phyloP scores from a whole-genome alignment of 768 basidiomycete genomes.

The Pleurotus sapidus region DNA sequence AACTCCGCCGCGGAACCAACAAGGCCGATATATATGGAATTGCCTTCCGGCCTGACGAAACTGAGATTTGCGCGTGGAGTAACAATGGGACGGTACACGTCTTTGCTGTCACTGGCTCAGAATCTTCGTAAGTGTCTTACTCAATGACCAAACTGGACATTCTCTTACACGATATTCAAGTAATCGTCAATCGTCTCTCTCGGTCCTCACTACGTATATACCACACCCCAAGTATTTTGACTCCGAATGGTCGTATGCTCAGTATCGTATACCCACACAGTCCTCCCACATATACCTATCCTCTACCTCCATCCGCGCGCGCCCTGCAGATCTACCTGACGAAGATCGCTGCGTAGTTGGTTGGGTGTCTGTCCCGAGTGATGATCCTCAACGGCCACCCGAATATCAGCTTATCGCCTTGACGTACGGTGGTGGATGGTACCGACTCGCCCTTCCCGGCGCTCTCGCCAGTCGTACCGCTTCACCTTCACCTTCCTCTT shows the following conservation, averaged over 20 bases:
- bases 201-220: slow-evolving; percentile 74
- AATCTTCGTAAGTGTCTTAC: slow-evolving; percentile 53
- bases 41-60: slow-evolving; percentile 83
- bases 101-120: slow-evolving; percentile 70
- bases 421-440: slow-evolving; percentile 93
- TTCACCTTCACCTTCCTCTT: slow-evolving; percentile 18
- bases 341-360: slow-evolving; percentile 86
- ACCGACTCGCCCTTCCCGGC: slow-evolving; percentile 68
- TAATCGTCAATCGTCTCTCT: slow-evolving; percentile 83
- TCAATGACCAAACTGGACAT: not conserved
- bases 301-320: slow-evolving; percentile 52
- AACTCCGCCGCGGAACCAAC: slow-evolving; percentile 84
- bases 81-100: slow-evolving; percentile 95
- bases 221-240: slow-evolving; percentile 89
- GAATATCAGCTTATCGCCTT: slow-evolving; percentile 82
- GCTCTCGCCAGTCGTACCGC: slow-evolving; percentile 19
- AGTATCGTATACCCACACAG: slow-evolving; percentile 85
- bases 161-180: slow-evolving; percentile 30
- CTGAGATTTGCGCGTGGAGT: slow-evolving; percentile 87
- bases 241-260: slow-evolving; percentile 96
- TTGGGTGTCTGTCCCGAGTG: slow-evolving; percentile 62
- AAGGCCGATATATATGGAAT: slow-evolving; percentile 91
- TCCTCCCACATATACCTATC: slow-evolving; percentile 80
- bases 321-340: slow-evolving; percentile 63
- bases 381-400: slow-evolving; percentile 14